phyloP scores from a whole-genome alignment of 2,329 filamentous ascomycete genomes.

The Colletotrichum neosansevieriae region DNA sequence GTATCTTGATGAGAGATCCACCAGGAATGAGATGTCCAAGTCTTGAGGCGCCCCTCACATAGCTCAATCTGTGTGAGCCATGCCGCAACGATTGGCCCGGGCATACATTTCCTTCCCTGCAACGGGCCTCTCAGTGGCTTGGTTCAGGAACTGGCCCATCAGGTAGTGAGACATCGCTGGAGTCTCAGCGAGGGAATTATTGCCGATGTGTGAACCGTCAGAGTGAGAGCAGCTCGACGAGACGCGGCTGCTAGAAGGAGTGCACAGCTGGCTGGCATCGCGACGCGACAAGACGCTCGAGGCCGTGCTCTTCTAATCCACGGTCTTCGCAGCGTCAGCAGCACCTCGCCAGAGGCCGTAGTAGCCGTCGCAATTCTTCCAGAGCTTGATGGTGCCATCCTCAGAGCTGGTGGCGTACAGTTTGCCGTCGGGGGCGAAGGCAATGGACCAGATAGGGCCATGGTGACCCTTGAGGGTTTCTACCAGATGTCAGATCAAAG shows the following conservation, averaged over 20 bases:
- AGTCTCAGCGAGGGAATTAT: slow-evolving; percentile 29
- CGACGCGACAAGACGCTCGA: slow-evolving; percentile 33
- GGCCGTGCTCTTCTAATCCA: slow-evolving; percentile 38
- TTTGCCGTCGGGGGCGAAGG: slow-evolving; percentile 95
- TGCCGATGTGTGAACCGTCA: slow-evolving; percentile 31
- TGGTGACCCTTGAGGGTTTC: slow-evolving; percentile 98
- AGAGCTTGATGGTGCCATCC: slow-evolving; percentile 96
- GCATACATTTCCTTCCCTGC: neutral
- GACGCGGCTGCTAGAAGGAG: slow-evolving; percentile 33
- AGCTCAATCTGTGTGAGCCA: slow-evolving; percentile 7
- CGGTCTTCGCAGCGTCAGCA: slow-evolving; percentile 32
- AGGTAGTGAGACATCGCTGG: slow-evolving; percentile 29
- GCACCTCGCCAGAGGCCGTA: slow-evolving; percentile 73
- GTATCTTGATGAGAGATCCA: neutral
- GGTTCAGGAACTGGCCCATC: slow-evolving; percentile 31
- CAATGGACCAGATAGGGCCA: slow-evolving; percentile 95
- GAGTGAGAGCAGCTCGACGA: slow-evolving; percentile 26
- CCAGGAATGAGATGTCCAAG: neutral
- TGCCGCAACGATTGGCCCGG: neutral
- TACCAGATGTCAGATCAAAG: slow-evolving; percentile 47
- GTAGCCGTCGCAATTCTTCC: slow-evolving; percentile 76
- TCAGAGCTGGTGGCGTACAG: slow-evolving; percentile 97
- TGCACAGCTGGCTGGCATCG: slow-evolving; percentile 24
- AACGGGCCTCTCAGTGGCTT: neutral
- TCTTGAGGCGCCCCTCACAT: neutral